phyloP scores from a whole-genome alignment of 208 protist genomes.

The Kentomonas sorsogonicus region DNA sequence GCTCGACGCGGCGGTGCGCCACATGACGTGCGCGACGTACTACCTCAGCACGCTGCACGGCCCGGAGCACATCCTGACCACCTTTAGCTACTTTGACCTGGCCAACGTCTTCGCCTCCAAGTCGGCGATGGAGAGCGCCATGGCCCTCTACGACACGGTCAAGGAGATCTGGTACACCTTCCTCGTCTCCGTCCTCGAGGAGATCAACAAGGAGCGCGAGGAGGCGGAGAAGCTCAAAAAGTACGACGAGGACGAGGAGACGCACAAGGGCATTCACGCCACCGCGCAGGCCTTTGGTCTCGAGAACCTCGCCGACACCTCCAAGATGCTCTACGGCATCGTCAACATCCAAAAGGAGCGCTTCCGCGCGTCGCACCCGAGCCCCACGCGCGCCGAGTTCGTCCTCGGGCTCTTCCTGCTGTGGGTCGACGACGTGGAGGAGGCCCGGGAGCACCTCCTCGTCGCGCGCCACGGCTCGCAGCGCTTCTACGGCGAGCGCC shows the following conservation, averaged over 20 bases:
- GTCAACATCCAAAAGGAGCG: constrained; percentile 77
- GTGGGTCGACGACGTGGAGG: constrained; percentile 59
- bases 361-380: constrained; percentile 60
- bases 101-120: constrained; percentile 89
- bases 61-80: constrained; percentile 67
- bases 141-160: constrained; percentile 82
- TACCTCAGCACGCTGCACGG: constrained; percentile 83
- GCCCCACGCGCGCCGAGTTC: constrained; percentile 59
- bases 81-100: constrained; percentile 89
- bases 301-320: constrained; percentile 76
- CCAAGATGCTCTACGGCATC: constrained; percentile 86
- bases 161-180: constrained; percentile 82
- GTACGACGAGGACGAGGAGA: constrained; percentile 60
- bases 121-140: constrained; percentile 76
- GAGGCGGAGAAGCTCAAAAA: constrained; percentile 49
- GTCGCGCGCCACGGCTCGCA: constrained; percentile 38
- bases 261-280: constrained; percentile 45
- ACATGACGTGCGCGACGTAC: constrained; percentile 81
- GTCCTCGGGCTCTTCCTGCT: constrained; percentile 79
- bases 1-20: constrained; percentile 73
- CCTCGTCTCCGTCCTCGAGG: constrained; percentile 39
- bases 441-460: constrained; percentile 45
- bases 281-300: constrained; percentile 62
- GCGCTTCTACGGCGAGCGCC: constrained; percentile 65
- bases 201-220: constrained; percentile 47